Percentiles rank a stretch among this genome's conserved stretches.
phyloP scores from a whole-genome alignment of 805 yeast species.

The Candida xiaguanensis region DNA sequence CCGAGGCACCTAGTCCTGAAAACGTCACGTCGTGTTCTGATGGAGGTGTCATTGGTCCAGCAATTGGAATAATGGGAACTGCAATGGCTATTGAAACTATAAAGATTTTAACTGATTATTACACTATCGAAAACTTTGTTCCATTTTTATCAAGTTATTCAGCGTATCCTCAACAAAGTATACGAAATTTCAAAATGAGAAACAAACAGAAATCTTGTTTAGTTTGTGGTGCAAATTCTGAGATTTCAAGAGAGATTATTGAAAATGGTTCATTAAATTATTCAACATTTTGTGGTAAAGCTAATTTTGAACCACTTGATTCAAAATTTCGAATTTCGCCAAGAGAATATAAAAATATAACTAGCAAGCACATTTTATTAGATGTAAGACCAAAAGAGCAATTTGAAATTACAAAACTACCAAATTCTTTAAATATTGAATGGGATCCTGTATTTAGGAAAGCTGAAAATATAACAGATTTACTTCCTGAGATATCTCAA shows the following conservation, averaged over 20 bases:
- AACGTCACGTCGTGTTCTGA: conserved; percentile 83
- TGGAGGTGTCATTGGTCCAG: conserved; percentile 93
- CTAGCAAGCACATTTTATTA: conserved; percentile 31
- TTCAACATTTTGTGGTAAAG: conserved; percentile 68
- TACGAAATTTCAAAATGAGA: conserved; percentile 80
- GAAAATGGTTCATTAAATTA: conserved; percentile 54
- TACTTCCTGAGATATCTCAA: conserved; percentile 21
- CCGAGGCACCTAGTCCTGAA: conserved; percentile 83
- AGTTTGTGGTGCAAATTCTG: conserved; percentile 57
- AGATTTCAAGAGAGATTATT: conserved; percentile 46
- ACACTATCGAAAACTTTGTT: conserved; percentile 46
- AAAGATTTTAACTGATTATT: conserved; percentile 61
- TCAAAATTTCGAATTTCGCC: conserved; percentile 44
- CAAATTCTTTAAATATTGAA: conserved; percentile 61
- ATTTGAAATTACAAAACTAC: conserved; percentile 60
- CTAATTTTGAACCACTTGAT: conserved; percentile 43
- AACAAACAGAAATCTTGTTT: conserved; percentile 55
- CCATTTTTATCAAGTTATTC: conserved; percentile 71
- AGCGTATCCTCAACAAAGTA: conserved; percentile 61
- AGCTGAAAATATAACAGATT: conserved; percentile 17
- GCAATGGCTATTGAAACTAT: conserved; percentile 87
- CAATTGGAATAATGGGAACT: conserved; percentile 88
- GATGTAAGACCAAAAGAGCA: conserved; percentile 87
- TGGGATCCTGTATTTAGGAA: conserved; percentile 44
- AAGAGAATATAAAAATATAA: conserved; percentile 27